Evolutionary conservation across 225 moss, liverwort and hornwort genomes (phyloP).

Genomic region (Antitrichia curtipendula): DNA sequence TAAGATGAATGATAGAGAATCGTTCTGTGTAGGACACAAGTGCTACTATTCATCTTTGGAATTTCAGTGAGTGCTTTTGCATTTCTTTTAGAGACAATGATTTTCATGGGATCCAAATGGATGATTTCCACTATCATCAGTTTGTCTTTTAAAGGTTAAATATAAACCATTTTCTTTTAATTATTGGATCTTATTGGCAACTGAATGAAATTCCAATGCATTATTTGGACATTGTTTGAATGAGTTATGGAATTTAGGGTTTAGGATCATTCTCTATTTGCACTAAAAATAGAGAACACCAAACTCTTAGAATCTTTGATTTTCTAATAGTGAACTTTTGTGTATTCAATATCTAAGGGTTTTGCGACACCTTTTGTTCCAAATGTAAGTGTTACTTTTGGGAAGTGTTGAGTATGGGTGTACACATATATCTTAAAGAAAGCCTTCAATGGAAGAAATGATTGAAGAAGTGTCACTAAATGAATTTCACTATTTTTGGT

Average conservation of each 20-base stretch:
- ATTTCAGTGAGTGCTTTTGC: too few relatives aligned
- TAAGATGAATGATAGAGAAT: too few relatives aligned
- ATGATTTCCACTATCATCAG: too few relatives aligned
- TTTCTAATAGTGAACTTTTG: not conserved
- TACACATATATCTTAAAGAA: not conserved
- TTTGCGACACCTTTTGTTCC: rapidly evolving
- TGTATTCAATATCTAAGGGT: not conserved
- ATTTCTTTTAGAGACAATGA: too few relatives aligned
- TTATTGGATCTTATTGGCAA: not conserved
- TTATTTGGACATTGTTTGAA: not conserved
- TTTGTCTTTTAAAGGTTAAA: too few relatives aligned
- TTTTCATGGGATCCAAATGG: too few relatives aligned
- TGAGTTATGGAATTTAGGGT: too few relatives aligned
- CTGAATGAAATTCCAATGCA: not conserved
- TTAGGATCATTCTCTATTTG: not conserved
- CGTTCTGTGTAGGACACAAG: too few relatives aligned
- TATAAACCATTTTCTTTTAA: too few relatives aligned
- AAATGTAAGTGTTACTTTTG: not conserved
- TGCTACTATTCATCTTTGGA: too few relatives aligned
- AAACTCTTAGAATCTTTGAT: not conserved
- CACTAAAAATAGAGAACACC: not conserved
- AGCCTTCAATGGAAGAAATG: not conserved
- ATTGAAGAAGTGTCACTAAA: not conserved
- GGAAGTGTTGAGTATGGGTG: rapidly evolving
- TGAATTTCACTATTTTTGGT: not conserved